Evolutionary conservation across 208 protist species (phyloP).

Genomic region (Leishmania guyanensis): DNA sequence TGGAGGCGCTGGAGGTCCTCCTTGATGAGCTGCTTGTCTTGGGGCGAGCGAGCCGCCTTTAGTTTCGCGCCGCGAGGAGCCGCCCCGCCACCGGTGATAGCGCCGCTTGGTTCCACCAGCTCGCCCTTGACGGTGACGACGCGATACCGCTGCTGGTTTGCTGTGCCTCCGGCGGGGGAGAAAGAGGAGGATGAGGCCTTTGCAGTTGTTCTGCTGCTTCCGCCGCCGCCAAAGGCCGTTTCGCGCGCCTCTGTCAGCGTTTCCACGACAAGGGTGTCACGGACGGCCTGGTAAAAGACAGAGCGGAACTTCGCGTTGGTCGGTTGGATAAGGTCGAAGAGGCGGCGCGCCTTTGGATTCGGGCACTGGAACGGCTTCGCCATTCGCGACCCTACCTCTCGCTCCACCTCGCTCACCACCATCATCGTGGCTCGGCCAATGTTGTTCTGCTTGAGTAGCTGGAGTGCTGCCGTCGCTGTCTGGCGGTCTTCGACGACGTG

Average conservation of each 20-base stretch:
- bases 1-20: constrained; percentile 79
- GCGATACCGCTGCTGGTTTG: constrained; percentile 67
- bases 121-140: constrained; percentile 97
- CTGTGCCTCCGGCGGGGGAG: background rate
- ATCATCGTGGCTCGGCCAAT: constrained; percentile 98
- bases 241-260: constrained; percentile 91
- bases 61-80: constrained; percentile 82
- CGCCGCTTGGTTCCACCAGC: constrained; percentile 97
- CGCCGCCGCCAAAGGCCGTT: constrained; percentile 73
- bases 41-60: constrained; percentile 71
- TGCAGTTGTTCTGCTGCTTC: background rate
- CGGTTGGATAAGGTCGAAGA: constrained; percentile 96
- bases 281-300: constrained; percentile 97
- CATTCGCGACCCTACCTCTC: constrained; percentile 55
- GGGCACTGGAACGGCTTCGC: constrained; percentile 54
- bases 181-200: background rate
- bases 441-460: constrained; percentile 92
- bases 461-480: constrained; percentile 91
- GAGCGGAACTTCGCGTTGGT: constrained; percentile 84
- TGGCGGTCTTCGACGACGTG: constrained; percentile 98
- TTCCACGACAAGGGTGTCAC: constrained; percentile 97
- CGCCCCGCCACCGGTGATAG: constrained; percentile 98
- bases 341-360: constrained; percentile 63
- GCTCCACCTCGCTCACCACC: constrained; percentile 94
- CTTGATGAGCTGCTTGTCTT: constrained; percentile 77